Base-by-base conservation (phyloP, 768 basidiomycete genomes). In the Tubosaeta brunneosetosa region DNA sequence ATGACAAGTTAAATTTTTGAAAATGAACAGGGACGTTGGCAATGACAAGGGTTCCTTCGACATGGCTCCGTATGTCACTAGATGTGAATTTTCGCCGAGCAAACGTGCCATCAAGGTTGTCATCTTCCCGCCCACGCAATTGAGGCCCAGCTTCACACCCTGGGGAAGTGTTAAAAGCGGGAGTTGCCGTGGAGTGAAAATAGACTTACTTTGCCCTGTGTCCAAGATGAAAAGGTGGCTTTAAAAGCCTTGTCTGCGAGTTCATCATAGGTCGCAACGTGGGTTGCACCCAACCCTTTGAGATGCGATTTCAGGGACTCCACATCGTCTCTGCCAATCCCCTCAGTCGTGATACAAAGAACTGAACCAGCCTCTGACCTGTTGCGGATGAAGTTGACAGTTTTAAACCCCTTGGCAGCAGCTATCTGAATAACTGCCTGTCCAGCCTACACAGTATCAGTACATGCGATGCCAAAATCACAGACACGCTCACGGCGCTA, bases 11-110 rank as follows among this genome's bases (percentile, higher is more conserved):
- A 94, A 73, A 65, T 90, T 87, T 57, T 84, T 90, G 76, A 94
- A 94, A 54, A 94, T 91, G 69, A 90, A 85, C 19, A 84, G 72
- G 0, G 87, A 86, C 0, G 88, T 85, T 1, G 92, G 87, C 19
- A 94, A 65, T 1, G 82, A 78, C 16, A 94, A 67, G 0, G 91
- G 89, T 48, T 85, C 77, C 64, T 87, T 91, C 1, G 91, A 87
- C 91, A 94, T 94, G 6, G 88, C 91, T 27, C 92, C 92, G 50
- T 94, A 94, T 0, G 92, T 90, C 8, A 93, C 84, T 12, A 93
- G 76, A 56, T 88, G 86, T 3, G 85, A 82, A 57, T 86, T 72
- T 40, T 74, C 69, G 25, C 84, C 85, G 0, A 94, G 73, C 8
- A 87, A 71, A 46, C 82, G 77, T 1, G 80, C 75, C 88, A 93